Evolutionary conservation across 2,329 filamentous ascomycete species (phyloP).

Genomic region (Fusarium sp.): DNA sequence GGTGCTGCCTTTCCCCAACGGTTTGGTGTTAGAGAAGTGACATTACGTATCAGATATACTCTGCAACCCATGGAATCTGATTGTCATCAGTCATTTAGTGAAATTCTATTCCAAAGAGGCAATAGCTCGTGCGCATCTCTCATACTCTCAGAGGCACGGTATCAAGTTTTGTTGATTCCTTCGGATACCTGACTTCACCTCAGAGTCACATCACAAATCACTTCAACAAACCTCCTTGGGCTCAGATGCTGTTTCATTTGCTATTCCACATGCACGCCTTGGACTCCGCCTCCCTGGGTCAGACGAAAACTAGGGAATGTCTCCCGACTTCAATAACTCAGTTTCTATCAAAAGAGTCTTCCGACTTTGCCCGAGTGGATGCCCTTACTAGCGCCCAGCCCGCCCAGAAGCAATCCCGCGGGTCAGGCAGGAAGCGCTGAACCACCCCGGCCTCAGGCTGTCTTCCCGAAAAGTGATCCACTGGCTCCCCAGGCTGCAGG

Average conservation of each 20-base stretch:
- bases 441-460: constrained; percentile 21
- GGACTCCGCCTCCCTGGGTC: constrained; percentile 36
- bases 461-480: constrained; percentile 28
- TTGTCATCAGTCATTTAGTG: constrained; percentile 32
- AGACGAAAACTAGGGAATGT: constrained; percentile 41
- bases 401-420: constrained; percentile 38
- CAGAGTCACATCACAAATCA: constrained; percentile 11
- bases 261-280: constrained; percentile 7
- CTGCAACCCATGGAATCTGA: constrained; percentile 4
- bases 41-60: constrained; percentile 32
- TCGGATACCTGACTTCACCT: constrained; percentile 8
- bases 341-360: constrained; percentile 27
- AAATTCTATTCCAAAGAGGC: constrained; percentile 14
- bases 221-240: constrained; percentile 8
- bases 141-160: neutral
- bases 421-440: constrained; percentile 35
- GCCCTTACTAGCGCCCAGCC: constrained; percentile 38
- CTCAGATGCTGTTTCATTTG: constrained; percentile 26
- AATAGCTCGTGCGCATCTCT: constrained; percentile 27
- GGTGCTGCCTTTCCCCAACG: constrained; percentile 29
- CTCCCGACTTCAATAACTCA: constrained; percentile 44
- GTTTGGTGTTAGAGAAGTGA: constrained; percentile 16
- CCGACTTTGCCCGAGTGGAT: constrained; percentile 45
- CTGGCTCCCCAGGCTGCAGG: constrained; percentile 33
- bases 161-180: constrained; percentile 11